These are phyloP conservation scores for Hepatocystis sp. DNA, from an alignment of 169 alveolate species.

Conservation along the genomic window DNA sequence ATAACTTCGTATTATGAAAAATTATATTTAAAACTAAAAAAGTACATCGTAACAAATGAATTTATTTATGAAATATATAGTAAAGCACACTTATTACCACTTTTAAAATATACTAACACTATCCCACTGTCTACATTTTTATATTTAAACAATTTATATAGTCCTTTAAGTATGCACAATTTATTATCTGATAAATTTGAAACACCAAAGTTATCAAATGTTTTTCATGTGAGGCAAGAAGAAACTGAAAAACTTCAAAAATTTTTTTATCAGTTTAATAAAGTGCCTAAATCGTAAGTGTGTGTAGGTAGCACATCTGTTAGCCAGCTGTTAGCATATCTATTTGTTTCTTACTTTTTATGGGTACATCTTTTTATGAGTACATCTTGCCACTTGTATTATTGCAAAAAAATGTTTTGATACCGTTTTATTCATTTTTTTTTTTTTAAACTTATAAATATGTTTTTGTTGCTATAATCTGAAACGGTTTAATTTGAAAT, in stretches of 20 bases:
- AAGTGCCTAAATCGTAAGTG: conserved; percentile 41
- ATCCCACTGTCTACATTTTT: conserved; percentile 22
- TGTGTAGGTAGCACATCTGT: too few relatives aligned
- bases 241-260: conserved; percentile 70
- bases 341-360: too few relatives aligned
- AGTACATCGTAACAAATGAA: conserved; percentile 6
- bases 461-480: too few relatives aligned
- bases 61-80: conserved; percentile 70
- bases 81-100: conserved; percentile 56
- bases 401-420: too few relatives aligned
- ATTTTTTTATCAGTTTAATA: conserved; percentile 69
- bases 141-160: conserved; percentile 64
- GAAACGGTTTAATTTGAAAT: too few relatives aligned
- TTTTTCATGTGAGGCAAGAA: conserved; percentile 75
- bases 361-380: too few relatives aligned
- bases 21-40: conserved; percentile 19
- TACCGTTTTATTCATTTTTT: too few relatives aligned
- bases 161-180: conserved; percentile 25
- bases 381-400: too few relatives aligned
- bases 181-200: conserved; percentile 28
- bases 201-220: conserved; percentile 39
- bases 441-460: too few relatives aligned
- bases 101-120: conserved; percentile 21
- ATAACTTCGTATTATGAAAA: conserved; percentile 12
- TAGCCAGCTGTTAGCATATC: too few relatives aligned